Conservation (phyloP, 345 rosid genomes). For the Corymbia maculata region DNA sequence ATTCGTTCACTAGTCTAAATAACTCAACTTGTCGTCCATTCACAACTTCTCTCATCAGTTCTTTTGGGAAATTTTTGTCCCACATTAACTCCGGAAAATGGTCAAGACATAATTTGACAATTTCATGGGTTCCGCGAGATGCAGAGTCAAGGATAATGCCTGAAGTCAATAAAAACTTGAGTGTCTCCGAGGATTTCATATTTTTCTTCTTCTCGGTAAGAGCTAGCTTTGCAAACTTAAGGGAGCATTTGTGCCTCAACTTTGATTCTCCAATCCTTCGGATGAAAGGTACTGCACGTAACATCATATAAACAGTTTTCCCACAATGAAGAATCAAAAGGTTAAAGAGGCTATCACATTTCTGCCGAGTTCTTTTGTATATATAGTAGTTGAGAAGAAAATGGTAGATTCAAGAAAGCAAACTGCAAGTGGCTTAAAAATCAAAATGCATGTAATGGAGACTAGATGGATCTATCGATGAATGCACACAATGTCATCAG, state of each 20-base stretch:
- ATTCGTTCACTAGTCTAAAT: not conserved
- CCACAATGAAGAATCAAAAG: not conserved
- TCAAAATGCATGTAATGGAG: not conserved
- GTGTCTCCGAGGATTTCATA: accelerated
- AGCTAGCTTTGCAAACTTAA: not conserved
- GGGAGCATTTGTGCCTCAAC: not conserved
- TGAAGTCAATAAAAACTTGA: not conserved
- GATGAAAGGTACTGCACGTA: not conserved
- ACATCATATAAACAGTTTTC: too few relatives aligned
- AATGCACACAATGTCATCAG: not conserved
- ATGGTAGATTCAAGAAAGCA: not conserved
- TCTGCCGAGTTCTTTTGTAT: not conserved
- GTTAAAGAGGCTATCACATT: not conserved
- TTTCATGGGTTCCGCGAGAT: not conserved
- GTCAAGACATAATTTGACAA: not conserved
- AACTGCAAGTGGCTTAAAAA: not conserved
- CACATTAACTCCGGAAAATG: not conserved
- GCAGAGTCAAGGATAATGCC: not conserved
- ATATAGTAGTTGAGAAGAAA: not conserved
- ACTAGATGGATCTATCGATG: too few relatives aligned
- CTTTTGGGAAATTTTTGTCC: not conserved
- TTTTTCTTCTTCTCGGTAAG: accelerated
- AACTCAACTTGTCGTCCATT: not conserved
- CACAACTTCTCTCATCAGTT: not conserved
- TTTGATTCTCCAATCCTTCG: not conserved